Base-by-base conservation (phyloP, 2,329 filamentous ascomycete species). In the Pyrenophora graminea region DNA sequence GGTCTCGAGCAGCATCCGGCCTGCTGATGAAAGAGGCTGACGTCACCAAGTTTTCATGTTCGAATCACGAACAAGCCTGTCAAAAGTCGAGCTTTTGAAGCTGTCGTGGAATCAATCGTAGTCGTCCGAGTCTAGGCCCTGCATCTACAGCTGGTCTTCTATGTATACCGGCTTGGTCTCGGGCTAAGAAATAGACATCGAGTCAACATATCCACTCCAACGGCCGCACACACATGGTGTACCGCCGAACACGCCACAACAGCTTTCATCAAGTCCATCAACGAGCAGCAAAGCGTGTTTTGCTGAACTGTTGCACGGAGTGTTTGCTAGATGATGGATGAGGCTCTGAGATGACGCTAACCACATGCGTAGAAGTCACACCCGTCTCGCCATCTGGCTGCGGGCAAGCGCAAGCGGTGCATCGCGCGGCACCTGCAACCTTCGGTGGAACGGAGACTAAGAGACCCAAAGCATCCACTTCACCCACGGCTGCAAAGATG, bases 391-490 rank as follows among this genome's bases (percentile, higher is more conserved):
- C 25, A 45, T 46, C 40, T 45, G 25, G 48, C 32, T 50, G 51
- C 45, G 45, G 55, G 51, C 53, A 61, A 37, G 42, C 41, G 44
- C 38, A 34, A 51, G 45, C 53, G 53, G 44, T 45, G 31, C 19
- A 27, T 38, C 21, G 31, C 39, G 39, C 39, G 48, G 51, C 39
- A 53, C 9, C 9, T 30, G 27, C 27, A 30, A 49, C 43, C 37
- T 58, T 62, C 57, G 59, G 57, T 53, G 55, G 52, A 60, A 43
- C 57, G 59, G 59, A 61, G 54, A 36, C 52, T 55, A 45, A 44
- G 27, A 41, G 36, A 30, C 10, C 27, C 45, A 44, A 51, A 44
- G 55, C 55, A 57, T 49, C 59, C 59, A 61, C 58, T 54, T 53
- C 25, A 42, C 50, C 56, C 48, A 49, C 45, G 48, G 50, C 51